These are phyloP conservation scores for Grifola frondosa DNA, from an alignment of 1,284 basidiomycete genomes.

Conservation along the genomic window DNA sequence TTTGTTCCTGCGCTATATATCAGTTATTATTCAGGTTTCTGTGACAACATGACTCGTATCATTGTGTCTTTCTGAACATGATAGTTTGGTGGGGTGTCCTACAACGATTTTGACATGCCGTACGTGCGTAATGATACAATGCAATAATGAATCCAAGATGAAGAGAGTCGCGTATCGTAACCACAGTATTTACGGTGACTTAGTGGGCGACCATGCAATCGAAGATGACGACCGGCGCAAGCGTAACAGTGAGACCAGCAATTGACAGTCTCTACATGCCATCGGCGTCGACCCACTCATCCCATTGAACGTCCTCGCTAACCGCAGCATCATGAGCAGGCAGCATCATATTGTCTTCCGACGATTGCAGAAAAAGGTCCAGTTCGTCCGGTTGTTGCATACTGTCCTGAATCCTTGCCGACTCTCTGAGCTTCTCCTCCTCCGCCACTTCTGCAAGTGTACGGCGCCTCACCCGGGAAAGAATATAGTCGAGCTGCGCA, in stretches of 20 bases:
- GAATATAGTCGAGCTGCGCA: slow-evolving; percentile 75
- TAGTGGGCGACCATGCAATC: slow-evolving; percentile 3
- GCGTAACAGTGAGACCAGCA: too few relatives aligned
- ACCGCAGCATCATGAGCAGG: slow-evolving; percentile 8
- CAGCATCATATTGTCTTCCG: slow-evolving; percentile 16
- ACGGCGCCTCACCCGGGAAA: slow-evolving; percentile 72
- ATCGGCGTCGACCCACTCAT: slow-evolving; percentile 31
- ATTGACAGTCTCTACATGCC: too few relatives aligned
- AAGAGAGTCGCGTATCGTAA: too few relatives aligned
- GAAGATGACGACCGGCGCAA: not conserved
- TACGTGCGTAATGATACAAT: too few relatives aligned
- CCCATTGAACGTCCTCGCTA: slow-evolving; percentile 29
- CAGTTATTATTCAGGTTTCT: not conserved
- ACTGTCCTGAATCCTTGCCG: slow-evolving; percentile 1
- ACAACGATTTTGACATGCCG: too few relatives aligned
- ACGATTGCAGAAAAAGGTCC: too few relatives aligned
- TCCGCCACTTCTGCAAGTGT: slow-evolving; percentile 46
- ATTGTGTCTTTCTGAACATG: too few relatives aligned
- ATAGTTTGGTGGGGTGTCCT: too few relatives aligned
- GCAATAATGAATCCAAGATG: too few relatives aligned
- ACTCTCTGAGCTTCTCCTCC: slow-evolving; percentile 21
- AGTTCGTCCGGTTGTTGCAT: too few relatives aligned
- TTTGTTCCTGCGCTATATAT: too few relatives aligned
- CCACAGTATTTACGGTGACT: not conserved
- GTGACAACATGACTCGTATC: not conserved